Evolutionary conservation across 2,329 filamentous ascomycete species (phyloP).

Genomic region (Tolypocladium album): DNA sequence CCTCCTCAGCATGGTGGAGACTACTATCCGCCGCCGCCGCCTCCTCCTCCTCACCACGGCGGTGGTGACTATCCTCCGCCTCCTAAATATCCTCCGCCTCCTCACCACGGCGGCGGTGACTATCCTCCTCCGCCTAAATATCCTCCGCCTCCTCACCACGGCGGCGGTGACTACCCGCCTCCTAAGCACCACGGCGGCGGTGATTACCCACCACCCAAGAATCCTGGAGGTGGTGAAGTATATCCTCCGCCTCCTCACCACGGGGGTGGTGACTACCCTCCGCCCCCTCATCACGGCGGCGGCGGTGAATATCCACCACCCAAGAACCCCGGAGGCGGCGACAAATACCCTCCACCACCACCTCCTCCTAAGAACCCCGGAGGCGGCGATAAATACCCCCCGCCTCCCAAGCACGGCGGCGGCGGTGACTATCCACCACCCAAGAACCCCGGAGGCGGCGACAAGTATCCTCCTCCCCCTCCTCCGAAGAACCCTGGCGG

Average conservation of each 20-base stretch:
- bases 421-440: background rate
- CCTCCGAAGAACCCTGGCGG: background rate
- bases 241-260: no score
- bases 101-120: background rate
- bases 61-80: no score
- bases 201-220: no score
- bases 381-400: background rate
- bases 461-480: background rate
- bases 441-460: background rate
- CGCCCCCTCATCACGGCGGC: background rate
- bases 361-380: background rate
- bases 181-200: background rate
- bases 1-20: background rate
- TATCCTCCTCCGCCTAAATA: no score
- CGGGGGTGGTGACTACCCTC: background rate
- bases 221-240: no score
- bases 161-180: background rate
- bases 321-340: background rate
- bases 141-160: background rate
- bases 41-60: background rate
- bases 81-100: background rate
- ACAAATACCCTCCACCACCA: background rate
- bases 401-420: background rate
- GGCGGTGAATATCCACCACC: background rate
- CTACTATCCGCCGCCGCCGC: background rate